Evolutionary conservation across 129 eudicot genomes (phyloP), one percentile per base, ranked within the genome.

Genomic region (Smallanthus sonchifolius): DNA sequence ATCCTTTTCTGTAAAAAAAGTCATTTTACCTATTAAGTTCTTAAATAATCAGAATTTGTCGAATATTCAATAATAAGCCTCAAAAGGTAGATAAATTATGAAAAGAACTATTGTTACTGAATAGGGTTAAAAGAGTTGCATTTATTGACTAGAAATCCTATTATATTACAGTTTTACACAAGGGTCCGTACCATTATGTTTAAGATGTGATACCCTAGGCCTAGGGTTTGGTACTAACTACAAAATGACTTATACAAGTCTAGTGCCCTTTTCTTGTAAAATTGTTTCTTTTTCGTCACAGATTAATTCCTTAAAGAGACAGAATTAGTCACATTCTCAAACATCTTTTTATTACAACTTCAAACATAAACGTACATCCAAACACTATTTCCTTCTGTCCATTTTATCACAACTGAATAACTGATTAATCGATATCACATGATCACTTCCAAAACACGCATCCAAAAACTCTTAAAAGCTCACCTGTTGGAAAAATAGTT

Each of bases 401-500:
- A 42, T 42, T 42, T 47, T 4, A 39, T 39, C 43, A 39, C 43
- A 39, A 8, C n/a, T 44, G 49, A 44, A 39, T 6, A 39, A 8
- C n/a, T 44, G 49, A 44, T 44, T 44, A 10, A 1, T 11, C 4
- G 3, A 44, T 44, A 44, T 44, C 15, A 44, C 16, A 48, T 15
- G 14, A 19, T 56, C 14, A 56, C 14, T 56, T 20, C 9, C 14
- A 74, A 45, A 16, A 36, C 36, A 10, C 39, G 4, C 65, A 17
- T n/a, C 61, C 30, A 28, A 13, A 30, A 13, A 60, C 17, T 2
- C 40, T 61, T 14, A 61, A 61, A 52, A 71, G 34, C 73, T 63
- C 51, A 95, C 99, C 85, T 95, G 96, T 64, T 90, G 89, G 83
- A 95, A 95, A 85, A 79, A 95, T 67, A 95, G 67, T 73, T 88